These are phyloP conservation scores for Petunia axillaris DNA, from an alignment of 257 asterid genomes.

Conservation along the genomic window DNA sequence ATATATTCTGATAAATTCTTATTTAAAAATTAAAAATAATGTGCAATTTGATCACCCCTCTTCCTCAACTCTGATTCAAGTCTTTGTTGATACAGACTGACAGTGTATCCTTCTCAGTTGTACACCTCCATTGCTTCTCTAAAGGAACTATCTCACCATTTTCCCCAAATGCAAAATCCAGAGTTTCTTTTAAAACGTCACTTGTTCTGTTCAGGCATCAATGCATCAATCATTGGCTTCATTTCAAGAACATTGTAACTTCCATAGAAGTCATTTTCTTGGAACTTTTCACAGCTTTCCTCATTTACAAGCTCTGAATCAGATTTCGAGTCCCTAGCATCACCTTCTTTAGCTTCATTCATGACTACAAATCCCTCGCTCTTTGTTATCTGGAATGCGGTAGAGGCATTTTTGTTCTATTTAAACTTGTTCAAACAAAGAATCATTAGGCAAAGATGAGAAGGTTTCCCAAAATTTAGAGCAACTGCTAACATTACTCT, in stretches of 20 bases:
- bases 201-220: conserved; percentile 44
- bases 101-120: conserved; percentile 58
- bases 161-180: conserved; percentile 70
- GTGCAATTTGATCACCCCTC: conserved; percentile 18
- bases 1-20: conserved; percentile 46
- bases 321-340: conserved; percentile 41
- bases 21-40: conserved; percentile 26
- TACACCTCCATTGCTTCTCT: conserved; percentile 69
- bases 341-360: conserved; percentile 35
- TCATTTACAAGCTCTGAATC: conserved; percentile 47
- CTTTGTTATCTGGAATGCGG: conserved; percentile 28
- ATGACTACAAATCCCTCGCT: conserved; percentile 23
- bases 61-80: conserved; percentile 40
- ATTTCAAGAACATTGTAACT: conserved; percentile 26
- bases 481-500: too few relatives aligned
- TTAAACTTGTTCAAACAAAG: not conserved
- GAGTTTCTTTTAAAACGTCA: conserved; percentile 60
- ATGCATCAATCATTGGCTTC: conserved; percentile 26
- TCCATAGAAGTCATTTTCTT: conserved; percentile 32
- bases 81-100: conserved; percentile 32
- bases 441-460: too few relatives aligned
- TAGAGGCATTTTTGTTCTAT: not conserved
- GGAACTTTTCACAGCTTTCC: conserved; percentile 36
- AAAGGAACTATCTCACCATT: conserved; percentile 52
- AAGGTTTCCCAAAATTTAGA: too few relatives aligned